A percentile compares a stretch with the other conserved stretches of the same genome.
phyloP scores from a whole-genome alignment of 768 basidiomycete species.

The Gymnopilus dilepis region DNA sequence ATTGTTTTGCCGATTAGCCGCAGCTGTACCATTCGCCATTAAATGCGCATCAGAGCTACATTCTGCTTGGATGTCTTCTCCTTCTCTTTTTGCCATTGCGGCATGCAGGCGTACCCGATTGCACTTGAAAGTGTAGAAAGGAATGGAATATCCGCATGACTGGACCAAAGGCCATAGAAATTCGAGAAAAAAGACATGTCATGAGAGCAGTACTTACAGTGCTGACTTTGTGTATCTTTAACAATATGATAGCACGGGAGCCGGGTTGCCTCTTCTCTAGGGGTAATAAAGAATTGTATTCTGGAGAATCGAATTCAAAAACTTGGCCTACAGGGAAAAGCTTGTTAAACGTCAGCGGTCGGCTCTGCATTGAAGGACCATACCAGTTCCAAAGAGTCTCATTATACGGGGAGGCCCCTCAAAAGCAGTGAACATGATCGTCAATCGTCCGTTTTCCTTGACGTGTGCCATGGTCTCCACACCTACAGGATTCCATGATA shows the following conservation, averaged over 20 bases:
- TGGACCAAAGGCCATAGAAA: slow-evolving; percentile 24
- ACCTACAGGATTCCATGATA: slow-evolving; percentile 29
- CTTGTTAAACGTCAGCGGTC: not conserved
- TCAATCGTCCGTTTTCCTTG: slow-evolving; percentile 67
- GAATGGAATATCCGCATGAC: slow-evolving; percentile 67
- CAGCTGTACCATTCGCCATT: not conserved
- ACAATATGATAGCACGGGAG: slow-evolving; percentile 57
- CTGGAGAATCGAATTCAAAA: slow-evolving; percentile 61
- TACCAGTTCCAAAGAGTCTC: slow-evolving; percentile 65
- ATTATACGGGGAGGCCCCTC: slow-evolving; percentile 62
- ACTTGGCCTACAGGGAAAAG: slow-evolving; percentile 45
- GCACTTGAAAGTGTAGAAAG: slow-evolving; percentile 54
- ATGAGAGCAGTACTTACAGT: slow-evolving; percentile 32
- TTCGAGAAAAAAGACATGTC: not conserved
- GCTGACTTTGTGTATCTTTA: slow-evolving; percentile 60
- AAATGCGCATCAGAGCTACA: slow-evolving; percentile 7
- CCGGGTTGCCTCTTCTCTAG: slow-evolving; percentile 51
- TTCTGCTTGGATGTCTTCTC: slow-evolving; percentile 36
- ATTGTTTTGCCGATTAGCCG: not conserved
- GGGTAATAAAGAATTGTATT: slow-evolving; percentile 56
- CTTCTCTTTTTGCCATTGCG: slow-evolving; percentile 41
- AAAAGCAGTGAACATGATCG: slow-evolving; percentile 65
- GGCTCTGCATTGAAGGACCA: not conserved
- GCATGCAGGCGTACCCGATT: slow-evolving; percentile 54
- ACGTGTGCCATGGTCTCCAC: slow-evolving; percentile 47